A percentile compares a stretch with the other conserved stretches of the same genome.
Evolutionary conservation across 352 stramenopile genomes (phyloP).

Genomic region (Globisporangium nagaii): DNA sequence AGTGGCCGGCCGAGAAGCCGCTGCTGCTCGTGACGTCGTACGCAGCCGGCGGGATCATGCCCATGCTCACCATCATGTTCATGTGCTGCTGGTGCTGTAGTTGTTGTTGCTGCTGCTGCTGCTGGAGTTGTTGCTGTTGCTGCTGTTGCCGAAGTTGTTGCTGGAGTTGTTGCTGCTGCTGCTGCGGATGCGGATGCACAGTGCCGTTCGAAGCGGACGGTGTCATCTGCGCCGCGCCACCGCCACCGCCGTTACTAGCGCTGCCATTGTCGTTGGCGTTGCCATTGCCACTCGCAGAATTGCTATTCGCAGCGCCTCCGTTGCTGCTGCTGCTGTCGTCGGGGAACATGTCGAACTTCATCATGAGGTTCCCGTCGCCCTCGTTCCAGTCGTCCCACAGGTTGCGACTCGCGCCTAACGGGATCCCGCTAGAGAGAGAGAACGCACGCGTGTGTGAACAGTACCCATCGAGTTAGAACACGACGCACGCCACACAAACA

Average conservation of each 20-base stretch:
- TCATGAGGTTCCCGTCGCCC: constrained; percentile 52
- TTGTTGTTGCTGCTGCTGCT: constrained; percentile 8
- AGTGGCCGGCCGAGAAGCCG: background rate
- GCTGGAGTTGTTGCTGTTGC: background rate
- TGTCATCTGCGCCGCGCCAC: background rate
- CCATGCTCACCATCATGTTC: constrained; percentile 3
- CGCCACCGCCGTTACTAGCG: background rate
- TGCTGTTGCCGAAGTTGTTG: background rate
- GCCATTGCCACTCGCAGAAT: constrained; percentile 6
- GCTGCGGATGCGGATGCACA: constrained; percentile 14
- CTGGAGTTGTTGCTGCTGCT: constrained; percentile 1
- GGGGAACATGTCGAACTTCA: constrained; percentile 71
- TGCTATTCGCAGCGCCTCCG: constrained; percentile 18
- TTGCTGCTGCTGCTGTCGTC: constrained; percentile 33
- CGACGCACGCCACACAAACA: too few species aligned
- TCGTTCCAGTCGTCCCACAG: constrained; percentile 89
- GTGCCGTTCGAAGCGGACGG: constrained; percentile 1
- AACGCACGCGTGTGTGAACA: background rate
- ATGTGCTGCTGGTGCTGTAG: constrained; percentile 13
- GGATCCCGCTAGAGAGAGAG: constrained; percentile 43
- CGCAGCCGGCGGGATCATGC: constrained; percentile 11
- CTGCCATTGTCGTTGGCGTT: background rate
- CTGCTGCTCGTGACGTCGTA: constrained; percentile 7
- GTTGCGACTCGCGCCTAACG: constrained; percentile 79
- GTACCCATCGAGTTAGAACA: too few species aligned